Percentiles rank a stretch among this genome's conserved stretches.
phyloP scores from a whole-genome alignment of 1,284 basidiomycete species.

The Ganoderma leucocontextum region DNA sequence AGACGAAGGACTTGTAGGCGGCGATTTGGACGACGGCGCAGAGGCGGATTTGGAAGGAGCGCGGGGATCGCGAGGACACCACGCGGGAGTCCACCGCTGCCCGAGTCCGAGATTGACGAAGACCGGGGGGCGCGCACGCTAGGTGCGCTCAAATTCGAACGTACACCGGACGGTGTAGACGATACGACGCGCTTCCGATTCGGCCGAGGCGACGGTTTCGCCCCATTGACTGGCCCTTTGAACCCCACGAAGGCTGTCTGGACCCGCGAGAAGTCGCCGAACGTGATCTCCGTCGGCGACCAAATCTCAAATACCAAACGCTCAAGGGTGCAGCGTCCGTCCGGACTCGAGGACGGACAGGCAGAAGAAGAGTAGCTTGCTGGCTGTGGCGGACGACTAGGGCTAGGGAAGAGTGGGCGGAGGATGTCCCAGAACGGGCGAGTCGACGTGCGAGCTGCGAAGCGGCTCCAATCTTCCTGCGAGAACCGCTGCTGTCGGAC shows the following conservation, averaged over 20 bases:
- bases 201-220: background rate
- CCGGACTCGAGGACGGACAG: too few relatives aligned
- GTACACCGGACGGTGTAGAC: background rate
- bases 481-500: background rate
- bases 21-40: too few relatives aligned
- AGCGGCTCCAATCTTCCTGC: background rate
- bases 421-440: background rate
- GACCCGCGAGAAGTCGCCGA: background rate
- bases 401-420: background rate
- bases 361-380: background rate
- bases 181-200: background rate
- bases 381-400: background rate
- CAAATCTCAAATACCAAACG: background rate
- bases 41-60: too few relatives aligned
- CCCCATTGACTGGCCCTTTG: background rate
- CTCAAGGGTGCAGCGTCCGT: background rate
- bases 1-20: too few relatives aligned
- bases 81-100: too few relatives aligned
- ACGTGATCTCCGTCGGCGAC: background rate
- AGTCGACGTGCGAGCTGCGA: background rate
- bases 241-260: conserved; percentile 1
- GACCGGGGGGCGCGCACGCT: background rate
- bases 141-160: background rate
- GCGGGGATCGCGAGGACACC: too few relatives aligned
- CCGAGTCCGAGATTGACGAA: too few relatives aligned